phyloP scores from a whole-genome alignment of 495 filamentous ascomycete species.

The Neurospora sp. region DNA sequence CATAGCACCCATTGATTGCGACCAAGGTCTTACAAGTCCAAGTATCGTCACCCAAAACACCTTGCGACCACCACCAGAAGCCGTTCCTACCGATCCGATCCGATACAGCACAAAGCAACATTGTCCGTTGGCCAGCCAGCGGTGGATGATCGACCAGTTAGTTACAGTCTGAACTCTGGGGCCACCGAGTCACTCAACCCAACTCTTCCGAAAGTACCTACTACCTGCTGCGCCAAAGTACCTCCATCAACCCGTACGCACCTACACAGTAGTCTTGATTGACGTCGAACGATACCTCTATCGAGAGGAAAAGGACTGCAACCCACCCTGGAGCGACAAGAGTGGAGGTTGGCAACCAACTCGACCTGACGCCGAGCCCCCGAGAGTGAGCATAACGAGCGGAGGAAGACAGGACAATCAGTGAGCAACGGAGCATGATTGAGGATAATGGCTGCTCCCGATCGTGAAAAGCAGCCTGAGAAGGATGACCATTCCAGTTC shows the following conservation, averaged over 20 bases:
- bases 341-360: background rate
- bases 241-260: background rate
- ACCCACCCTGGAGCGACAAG: background rate
- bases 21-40: background rate
- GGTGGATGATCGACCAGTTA: background rate
- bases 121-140: background rate
- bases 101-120: background rate
- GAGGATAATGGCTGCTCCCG: constrained; percentile 5
- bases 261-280: background rate
- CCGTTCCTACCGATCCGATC: background rate
- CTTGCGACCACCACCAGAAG: background rate
- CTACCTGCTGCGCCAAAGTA: background rate
- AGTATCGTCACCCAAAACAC: background rate
- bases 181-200: background rate
- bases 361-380: background rate
- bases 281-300: background rate
- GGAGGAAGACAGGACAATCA: background rate
- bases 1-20: background rate
- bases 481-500: constrained; percentile 20
- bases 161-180: background rate
- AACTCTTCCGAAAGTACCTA: background rate
- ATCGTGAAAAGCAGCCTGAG: background rate
- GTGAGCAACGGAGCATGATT: background rate
- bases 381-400: background rate
- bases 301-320: background rate